Evolutionary conservation across 2,329 filamentous ascomycete genomes (phyloP).

Genomic region (Aspergillus novofumigatus): DNA sequence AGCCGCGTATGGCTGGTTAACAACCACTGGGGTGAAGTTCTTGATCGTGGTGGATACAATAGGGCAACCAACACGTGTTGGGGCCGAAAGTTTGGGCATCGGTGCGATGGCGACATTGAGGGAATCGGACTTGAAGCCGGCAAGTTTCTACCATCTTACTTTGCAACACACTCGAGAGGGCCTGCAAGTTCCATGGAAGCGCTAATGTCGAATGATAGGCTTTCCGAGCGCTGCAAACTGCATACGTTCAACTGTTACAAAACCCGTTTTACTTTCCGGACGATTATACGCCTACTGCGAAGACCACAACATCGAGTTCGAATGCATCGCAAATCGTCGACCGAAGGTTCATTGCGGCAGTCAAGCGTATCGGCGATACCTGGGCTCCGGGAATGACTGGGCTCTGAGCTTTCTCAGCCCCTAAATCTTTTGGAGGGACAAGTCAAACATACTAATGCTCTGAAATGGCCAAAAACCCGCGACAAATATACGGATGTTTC

Average conservation of each 20-base stretch:
- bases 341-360: slow-evolving; percentile 72
- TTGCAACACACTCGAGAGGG: not conserved
- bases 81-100: slow-evolving; percentile 22
- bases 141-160: slow-evolving; percentile 37
- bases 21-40: slow-evolving; percentile 90
- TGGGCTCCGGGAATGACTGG: slow-evolving; percentile 72
- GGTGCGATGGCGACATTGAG: slow-evolving; percentile 61
- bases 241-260: slow-evolving; percentile 81
- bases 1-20: slow-evolving; percentile 92
- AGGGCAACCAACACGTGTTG: slow-evolving; percentile 53
- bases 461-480: not conserved
- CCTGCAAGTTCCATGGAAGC: not conserved
- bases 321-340: slow-evolving; percentile 69
- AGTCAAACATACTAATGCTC: not conserved
- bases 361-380: slow-evolving; percentile 76
- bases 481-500: too few relatives aligned
- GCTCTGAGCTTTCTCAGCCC: slow-evolving; percentile 54
- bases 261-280: slow-evolving; percentile 95
- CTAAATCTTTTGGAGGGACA: not conserved
- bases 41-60: slow-evolving; percentile 89
- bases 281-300: slow-evolving; percentile 63
- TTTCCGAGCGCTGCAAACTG: slow-evolving; percentile 87
- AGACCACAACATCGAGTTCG: slow-evolving; percentile 39
- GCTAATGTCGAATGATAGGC: slow-evolving; percentile 47
- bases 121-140: slow-evolving; percentile 83